Evolutionary conservation across 805 yeast species (phyloP).

Genomic region (Starmerella powellii): DNA sequence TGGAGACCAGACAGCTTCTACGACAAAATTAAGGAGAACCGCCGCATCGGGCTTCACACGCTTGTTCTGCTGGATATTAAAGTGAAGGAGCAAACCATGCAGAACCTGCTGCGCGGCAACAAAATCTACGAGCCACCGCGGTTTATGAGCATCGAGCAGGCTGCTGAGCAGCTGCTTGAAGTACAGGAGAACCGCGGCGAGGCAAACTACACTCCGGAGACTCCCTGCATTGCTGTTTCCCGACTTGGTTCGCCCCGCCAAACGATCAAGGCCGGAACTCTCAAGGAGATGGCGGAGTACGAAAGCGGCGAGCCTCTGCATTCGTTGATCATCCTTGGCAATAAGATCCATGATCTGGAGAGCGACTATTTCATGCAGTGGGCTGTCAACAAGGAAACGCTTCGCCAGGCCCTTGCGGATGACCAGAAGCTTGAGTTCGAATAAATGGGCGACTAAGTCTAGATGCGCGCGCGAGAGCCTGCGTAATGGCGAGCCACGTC

Average conservation of each 20-base stretch:
- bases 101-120: constrained; percentile 86
- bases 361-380: constrained; percentile 70
- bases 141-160: constrained; percentile 84
- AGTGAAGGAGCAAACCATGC: constrained; percentile 92
- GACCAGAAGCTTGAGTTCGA: constrained; percentile 25
- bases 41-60: constrained; percentile 85
- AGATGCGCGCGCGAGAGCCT: too few species aligned
- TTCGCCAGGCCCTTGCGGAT: constrained; percentile 36
- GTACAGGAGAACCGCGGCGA: constrained; percentile 69
- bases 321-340: constrained; percentile 81
- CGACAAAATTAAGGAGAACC: constrained; percentile 74
- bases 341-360: constrained; percentile 84
- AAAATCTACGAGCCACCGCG: constrained; percentile 92
- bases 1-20: constrained; percentile 98
- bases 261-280: constrained; percentile 70
- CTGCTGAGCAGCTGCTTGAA: constrained; percentile 78
- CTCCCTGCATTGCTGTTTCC: constrained; percentile 90
- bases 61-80: constrained; percentile 79
- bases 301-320: constrained; percentile 94
- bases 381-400: constrained; percentile 47
- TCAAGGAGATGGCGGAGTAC: constrained; percentile 61
- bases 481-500: too few species aligned
- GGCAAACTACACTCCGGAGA: constrained; percentile 66
- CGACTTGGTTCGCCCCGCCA: constrained; percentile 83
- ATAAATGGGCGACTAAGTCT: too few species aligned